phyloP scores from a whole-genome alignment of 2,329 filamentous ascomycete species.

The Xylariales sp. region DNA sequence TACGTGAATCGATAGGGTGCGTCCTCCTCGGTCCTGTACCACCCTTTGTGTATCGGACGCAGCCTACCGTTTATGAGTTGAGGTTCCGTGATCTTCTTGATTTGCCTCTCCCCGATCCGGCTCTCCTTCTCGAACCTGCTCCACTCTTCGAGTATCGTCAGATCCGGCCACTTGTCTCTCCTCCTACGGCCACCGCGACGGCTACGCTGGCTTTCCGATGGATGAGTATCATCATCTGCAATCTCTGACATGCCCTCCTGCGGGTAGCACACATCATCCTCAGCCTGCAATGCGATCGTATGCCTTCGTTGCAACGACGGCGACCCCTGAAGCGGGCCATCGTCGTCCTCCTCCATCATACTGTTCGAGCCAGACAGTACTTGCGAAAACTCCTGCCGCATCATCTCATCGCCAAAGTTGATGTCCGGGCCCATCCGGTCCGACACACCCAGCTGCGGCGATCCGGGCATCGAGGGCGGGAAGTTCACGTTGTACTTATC shows the following conservation, averaged over 20 bases:
- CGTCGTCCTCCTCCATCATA: constrained; percentile 35
- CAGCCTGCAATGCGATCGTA: constrained; percentile 59
- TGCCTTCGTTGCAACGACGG: constrained; percentile 42
- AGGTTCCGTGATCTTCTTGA: constrained; percentile 90
- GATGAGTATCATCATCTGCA: constrained; percentile 66
- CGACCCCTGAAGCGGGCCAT: constrained; percentile 24
- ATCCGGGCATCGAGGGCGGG: constrained; percentile 62
- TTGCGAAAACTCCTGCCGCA: constrained; percentile 65
- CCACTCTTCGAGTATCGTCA: constrained; percentile 83
- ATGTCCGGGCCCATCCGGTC: constrained; percentile 50
- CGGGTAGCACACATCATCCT: constrained; percentile 92
- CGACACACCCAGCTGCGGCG: constrained; percentile 47
- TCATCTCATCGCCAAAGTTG: constrained; percentile 65
- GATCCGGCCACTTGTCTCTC: constrained; percentile 77
- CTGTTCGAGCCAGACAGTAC: too few species aligned
- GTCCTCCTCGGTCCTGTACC: constrained; percentile 86
- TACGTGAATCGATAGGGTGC: constrained; percentile 94
- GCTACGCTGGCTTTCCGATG: constrained; percentile 37
- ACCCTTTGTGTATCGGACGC: constrained; percentile 71
- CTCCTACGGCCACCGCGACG: constrained; percentile 48
- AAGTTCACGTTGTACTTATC: constrained; percentile 63
- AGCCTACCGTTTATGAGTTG: constrained; percentile 86
- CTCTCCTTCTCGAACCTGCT: constrained; percentile 75
- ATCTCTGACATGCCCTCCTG: constrained; percentile 73
- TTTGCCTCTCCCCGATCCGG: constrained; percentile 73